Base-by-base conservation (phyloP, 2,329 filamentous ascomycete genomes). In the Fusarium albidum region DNA sequence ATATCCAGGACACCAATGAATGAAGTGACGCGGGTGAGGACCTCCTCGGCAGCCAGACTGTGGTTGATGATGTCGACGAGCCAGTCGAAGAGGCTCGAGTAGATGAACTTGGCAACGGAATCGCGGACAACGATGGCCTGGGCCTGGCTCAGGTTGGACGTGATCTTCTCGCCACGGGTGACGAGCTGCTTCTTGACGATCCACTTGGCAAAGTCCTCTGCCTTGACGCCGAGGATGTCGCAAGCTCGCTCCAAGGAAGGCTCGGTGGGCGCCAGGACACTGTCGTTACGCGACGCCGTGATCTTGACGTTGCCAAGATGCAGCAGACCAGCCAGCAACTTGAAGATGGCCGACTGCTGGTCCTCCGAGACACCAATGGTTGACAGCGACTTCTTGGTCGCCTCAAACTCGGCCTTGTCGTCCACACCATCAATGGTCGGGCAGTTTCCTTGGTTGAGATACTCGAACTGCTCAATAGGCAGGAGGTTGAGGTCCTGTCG, bases 1-100 rank as follows among this genome's bases (percentile, higher is more conserved):
- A 99, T 99, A 91, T 99, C 95, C 61, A 99, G 84, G 40, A 99
- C 95, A 74, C 95, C 95, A 68, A 99, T 99, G 75, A 99, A 99
- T 3, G 91, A 94, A 49, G 81, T 84, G 50, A 96, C 92, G 33
- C 91, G 86, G 66, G 82, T 87, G 45, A 98, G 75, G 31, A 98
- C 91, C 60, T 94, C 89, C 37, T 96, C 90, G 1, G 92, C 92
- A 11, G 95, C 95, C 65, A 99, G 80, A 71, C 92, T 93, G 65
- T 81, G 81, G 77, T 99, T 99, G 78, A 96, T 97, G 54, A 90
- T 91, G 67, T 98, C 93, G n/a, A 99, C 95, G 18, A 99, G 83
- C 95, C 95, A 99, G 79, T 99, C 95, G 73, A 99, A 99, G 53
- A 99, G 77, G 71, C 93, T 96, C 0, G 95, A 98, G 77, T 99